Evolutionary conservation across 805 yeast genomes (phyloP).

Genomic region (Limtongozyma cylindracea): DNA sequence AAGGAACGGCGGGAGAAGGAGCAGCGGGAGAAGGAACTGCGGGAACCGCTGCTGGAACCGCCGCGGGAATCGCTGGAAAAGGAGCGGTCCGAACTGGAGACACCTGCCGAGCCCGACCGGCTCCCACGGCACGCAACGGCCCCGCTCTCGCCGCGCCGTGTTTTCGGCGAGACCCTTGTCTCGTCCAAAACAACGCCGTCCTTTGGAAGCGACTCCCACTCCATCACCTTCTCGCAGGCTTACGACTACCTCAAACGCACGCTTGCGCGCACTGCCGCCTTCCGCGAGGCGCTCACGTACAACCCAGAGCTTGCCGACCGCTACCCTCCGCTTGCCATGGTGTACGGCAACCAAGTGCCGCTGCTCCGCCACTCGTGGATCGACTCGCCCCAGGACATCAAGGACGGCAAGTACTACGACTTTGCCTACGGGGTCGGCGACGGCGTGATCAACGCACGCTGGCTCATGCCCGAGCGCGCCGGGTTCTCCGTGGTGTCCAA

Average conservation of each 20-base stretch:
- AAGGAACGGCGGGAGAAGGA: constrained; percentile 9
- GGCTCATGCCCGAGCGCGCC: constrained; percentile 54
- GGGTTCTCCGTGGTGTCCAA: constrained; percentile 44
- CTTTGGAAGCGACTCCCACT: constrained; percentile 1
- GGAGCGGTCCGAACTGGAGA: too few species aligned
- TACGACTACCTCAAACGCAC: constrained; percentile 39
- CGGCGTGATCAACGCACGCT: constrained; percentile 69
- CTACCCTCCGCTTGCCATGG: constrained; percentile 69
- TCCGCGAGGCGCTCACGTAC: constrained; percentile 26
- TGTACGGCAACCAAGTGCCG: constrained; percentile 65
- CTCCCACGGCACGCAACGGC: too few species aligned
- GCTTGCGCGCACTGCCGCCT: constrained; percentile 30
- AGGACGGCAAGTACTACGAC: constrained; percentile 46
- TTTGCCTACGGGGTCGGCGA: constrained; percentile 81
- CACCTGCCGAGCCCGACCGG: too few species aligned
- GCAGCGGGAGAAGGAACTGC: constrained; percentile 1
- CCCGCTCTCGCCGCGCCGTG: constrained; percentile 2
- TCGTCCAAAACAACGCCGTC: background rate
- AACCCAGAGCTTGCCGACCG: constrained; percentile 15
- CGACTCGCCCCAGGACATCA: constrained; percentile 29
- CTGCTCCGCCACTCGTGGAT: constrained; percentile 68
- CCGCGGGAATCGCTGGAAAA: too few species aligned
- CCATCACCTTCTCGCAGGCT: constrained; percentile 26
- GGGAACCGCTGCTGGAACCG: too few species aligned
- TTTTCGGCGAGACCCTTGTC: constrained; percentile 1